Conservation (phyloP, 768 basidiomycete species). For the Leccinum uliginosum region DNA sequence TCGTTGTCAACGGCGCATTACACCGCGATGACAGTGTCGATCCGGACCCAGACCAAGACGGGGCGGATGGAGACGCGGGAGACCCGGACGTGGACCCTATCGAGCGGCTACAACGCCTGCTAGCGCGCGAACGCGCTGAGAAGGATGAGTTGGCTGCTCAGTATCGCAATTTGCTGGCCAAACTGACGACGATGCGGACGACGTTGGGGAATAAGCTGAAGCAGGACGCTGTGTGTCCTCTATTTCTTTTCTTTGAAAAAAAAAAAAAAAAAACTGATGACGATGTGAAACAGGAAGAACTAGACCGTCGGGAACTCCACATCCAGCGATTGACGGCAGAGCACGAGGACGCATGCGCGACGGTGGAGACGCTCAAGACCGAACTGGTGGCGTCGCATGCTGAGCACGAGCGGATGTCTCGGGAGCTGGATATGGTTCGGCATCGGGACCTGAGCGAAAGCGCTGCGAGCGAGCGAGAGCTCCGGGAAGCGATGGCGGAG, state of each 20-base stretch:
- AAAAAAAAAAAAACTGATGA: too few relatives aligned
- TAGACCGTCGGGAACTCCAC: conserved; percentile 85
- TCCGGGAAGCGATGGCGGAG: conserved; percentile 80
- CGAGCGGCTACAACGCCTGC: conserved; percentile 64
- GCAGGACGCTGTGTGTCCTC: conserved; percentile 83
- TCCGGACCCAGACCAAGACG: conserved; percentile 38
- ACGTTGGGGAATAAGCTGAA: conserved; percentile 91
- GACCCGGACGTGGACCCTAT: conserved; percentile 46
- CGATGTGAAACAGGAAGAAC: conserved; percentile 75
- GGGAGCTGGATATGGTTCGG: conserved; percentile 67
- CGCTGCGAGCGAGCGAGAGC: conserved; percentile 66
- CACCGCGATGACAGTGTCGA: conserved; percentile 26
- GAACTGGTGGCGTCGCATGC: conserved; percentile 76
- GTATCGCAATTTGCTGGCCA: conserved; percentile 81
- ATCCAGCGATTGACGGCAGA: conserved; percentile 75
- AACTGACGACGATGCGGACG: conserved; percentile 89
- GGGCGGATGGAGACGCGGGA: background rate
- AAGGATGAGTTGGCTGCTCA: conserved; percentile 84
- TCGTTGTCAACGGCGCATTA: conserved; percentile 32
- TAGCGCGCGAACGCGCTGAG: conserved; percentile 74
- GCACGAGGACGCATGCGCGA: conserved; percentile 66
- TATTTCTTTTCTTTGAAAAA: background rate
- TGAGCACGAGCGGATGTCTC: conserved; percentile 67
- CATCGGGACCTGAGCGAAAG: conserved; percentile 65
- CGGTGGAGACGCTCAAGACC: conserved; percentile 73